Evolutionary conservation across 441 rosid species (phyloP).

Genomic region (Syzygium syzygioides): DNA sequence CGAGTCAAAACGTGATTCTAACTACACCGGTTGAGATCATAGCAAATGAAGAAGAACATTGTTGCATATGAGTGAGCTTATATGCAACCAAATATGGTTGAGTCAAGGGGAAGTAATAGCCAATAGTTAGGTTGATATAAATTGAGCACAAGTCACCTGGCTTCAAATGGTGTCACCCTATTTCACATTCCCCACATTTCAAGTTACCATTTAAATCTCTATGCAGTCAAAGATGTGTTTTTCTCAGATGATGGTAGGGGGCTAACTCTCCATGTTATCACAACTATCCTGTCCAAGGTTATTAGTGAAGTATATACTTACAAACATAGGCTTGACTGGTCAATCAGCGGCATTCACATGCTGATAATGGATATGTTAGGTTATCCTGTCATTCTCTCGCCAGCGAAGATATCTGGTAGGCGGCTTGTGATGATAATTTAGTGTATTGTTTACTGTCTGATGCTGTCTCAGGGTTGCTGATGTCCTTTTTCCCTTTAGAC

Average conservation of each 20-base stretch:
- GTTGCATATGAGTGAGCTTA: not conserved
- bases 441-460: not conserved
- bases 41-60: not conserved
- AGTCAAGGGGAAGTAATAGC: not conserved
- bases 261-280: not conserved
- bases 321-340: not conserved
- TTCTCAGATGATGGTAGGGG: not conserved
- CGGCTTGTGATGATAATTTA: not conserved
- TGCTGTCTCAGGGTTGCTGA: not conserved
- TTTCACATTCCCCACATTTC: not conserved
- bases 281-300: not conserved
- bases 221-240: not conserved
- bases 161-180: not conserved
- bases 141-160: not conserved
- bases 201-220: not conserved
- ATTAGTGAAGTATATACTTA: not conserved
- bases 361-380: not conserved
- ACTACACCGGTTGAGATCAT: not conserved
- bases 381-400: not conserved
- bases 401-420: not conserved
- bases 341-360: not conserved
- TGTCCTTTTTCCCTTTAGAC: not conserved
- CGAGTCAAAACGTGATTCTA: not conserved
- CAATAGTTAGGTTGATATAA: not conserved
- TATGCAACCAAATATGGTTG: not conserved